Conservation (phyloP, 306 rosid genomes). For the Ziziphus jujuba region DNA sequence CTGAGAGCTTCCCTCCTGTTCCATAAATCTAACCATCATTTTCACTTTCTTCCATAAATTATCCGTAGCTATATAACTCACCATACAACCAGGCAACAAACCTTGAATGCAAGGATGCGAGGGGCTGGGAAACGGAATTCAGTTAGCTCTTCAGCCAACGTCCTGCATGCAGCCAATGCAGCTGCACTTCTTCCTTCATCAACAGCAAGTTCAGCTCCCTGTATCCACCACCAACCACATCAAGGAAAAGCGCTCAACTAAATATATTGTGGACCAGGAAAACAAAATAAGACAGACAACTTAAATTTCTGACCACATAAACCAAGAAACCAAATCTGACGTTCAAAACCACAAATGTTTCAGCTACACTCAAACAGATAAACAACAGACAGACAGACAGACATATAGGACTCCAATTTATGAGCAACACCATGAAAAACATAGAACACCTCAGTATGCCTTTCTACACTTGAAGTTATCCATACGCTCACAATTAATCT, state of each 20-base stretch:
- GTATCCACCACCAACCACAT: conserved; percentile 40
- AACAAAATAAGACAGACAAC: neutral
- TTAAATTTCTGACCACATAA: conserved; percentile 19
- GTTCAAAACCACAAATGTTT: neutral
- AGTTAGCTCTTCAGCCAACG: conserved; percentile 93
- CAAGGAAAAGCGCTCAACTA: conserved; percentile 5
- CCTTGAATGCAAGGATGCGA: conserved; percentile 94
- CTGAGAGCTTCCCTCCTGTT: conserved; percentile 99
- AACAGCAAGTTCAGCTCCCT: conserved; percentile 94
- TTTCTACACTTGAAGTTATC: neutral
- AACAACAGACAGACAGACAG: neutral
- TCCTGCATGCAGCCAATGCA: conserved; percentile 95
- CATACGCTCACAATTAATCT: neutral
- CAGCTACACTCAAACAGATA: neutral
- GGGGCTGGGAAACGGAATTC: conserved; percentile 97
- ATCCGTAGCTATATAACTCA: neutral
- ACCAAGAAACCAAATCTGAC: neutral
- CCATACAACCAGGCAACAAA: conserved; percentile 7
- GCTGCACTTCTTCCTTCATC: conserved; percentile 94
- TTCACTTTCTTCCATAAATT: conserved; percentile 15
- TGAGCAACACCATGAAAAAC: too few species aligned
- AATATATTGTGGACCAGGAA: neutral
- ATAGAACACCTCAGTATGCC: neutral
- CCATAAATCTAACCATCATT: conserved; percentile 23
- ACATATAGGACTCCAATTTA: neutral